A percentile compares a stretch with the other conserved stretches of the same genome.
These are phyloP conservation scores for Eruca vesicaria DNA, from an alignment of 441 rosid species.

Conservation along the genomic window DNA sequence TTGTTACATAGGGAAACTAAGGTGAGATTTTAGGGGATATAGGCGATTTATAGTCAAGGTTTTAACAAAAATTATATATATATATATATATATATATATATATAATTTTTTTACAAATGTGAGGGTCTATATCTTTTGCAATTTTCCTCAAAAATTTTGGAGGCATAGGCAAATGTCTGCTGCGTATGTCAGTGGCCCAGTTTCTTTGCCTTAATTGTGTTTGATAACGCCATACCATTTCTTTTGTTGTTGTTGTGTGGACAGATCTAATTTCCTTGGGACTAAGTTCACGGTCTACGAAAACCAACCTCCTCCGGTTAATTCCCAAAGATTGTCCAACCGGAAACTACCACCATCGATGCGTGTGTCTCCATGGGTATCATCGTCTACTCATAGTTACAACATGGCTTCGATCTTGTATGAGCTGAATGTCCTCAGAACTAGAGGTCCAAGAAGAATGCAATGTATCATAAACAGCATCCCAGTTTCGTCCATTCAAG, in stretches of 20 bases:
- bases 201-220: neutral
- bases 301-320: constrained; percentile 54
- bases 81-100: too few species aligned
- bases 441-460: constrained; percentile 96
- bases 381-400: constrained; percentile 40
- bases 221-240: neutral
- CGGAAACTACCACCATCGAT: constrained; percentile 43
- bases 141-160: too few species aligned
- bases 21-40: too few species aligned
- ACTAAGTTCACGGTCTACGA: constrained; percentile 81
- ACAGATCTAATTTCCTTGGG: constrained; percentile 92
- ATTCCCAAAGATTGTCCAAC: constrained; percentile 32
- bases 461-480: constrained; percentile 64
- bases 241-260: constrained; percentile 12
- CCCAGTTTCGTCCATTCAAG: constrained; percentile 70
- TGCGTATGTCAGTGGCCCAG: neutral
- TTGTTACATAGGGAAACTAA: constrained; percentile 67
- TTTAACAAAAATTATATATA: too few species aligned
- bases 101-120: too few species aligned
- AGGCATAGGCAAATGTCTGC: too few species aligned
- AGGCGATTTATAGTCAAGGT: too few species aligned
- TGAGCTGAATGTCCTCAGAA: constrained; percentile 81
- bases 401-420: constrained; percentile 59
- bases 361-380: constrained; percentile 47
- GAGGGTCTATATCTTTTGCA: too few species aligned